Percentiles rank a stretch among this genome's conserved stretches.
Conservation (phyloP, 2,329 filamentous ascomycete genomes). For the Parastagonospora nodorum region DNA sequence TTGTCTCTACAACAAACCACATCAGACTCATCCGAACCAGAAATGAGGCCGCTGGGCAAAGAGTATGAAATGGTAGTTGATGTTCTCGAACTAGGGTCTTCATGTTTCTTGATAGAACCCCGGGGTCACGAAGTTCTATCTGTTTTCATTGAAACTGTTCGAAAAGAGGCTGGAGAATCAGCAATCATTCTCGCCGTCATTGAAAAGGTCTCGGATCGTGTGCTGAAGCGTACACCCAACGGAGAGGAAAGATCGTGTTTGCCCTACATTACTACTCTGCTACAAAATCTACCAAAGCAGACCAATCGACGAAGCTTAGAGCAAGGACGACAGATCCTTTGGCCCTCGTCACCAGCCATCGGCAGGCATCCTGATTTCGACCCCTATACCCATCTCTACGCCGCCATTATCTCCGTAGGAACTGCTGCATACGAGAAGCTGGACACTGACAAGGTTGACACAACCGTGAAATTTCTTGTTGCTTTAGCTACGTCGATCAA, state of each 20-base stretch:
- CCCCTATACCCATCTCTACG: slow-evolving; percentile 70
- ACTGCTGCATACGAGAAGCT: slow-evolving; percentile 59
- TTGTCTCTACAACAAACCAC: slow-evolving; percentile 28
- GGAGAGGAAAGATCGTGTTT: slow-evolving; percentile 25
- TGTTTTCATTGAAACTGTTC: slow-evolving; percentile 61
- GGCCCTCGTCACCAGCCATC: slow-evolving; percentile 58
- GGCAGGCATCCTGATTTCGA: slow-evolving; percentile 52
- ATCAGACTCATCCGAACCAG: slow-evolving; percentile 27
- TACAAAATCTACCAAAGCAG: slow-evolving; percentile 45
- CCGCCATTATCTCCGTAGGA: slow-evolving; percentile 61
- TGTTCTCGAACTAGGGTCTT: slow-evolving; percentile 67
- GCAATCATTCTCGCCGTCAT: slow-evolving; percentile 69
- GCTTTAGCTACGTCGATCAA: slow-evolving; percentile 53
- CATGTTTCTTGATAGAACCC: slow-evolving; percentile 27
- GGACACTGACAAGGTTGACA: slow-evolving; percentile 44
- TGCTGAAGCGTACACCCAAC: slow-evolving; percentile 23
- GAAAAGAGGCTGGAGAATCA: slow-evolving; percentile 67
- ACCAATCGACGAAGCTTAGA: slow-evolving; percentile 60
- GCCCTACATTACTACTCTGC: slow-evolving; percentile 43
- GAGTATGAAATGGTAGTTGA: slow-evolving; percentile 73
- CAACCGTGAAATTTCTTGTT: slow-evolving; percentile 56
- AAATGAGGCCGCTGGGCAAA: slow-evolving; percentile 58
- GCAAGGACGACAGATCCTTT: slow-evolving; percentile 67
- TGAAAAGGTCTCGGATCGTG: slow-evolving; percentile 67
- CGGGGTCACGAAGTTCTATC: slow-evolving; percentile 57